Conservation (phyloP, 2,329 filamentous ascomycete genomes). For the Monilinia polystroma region DNA sequence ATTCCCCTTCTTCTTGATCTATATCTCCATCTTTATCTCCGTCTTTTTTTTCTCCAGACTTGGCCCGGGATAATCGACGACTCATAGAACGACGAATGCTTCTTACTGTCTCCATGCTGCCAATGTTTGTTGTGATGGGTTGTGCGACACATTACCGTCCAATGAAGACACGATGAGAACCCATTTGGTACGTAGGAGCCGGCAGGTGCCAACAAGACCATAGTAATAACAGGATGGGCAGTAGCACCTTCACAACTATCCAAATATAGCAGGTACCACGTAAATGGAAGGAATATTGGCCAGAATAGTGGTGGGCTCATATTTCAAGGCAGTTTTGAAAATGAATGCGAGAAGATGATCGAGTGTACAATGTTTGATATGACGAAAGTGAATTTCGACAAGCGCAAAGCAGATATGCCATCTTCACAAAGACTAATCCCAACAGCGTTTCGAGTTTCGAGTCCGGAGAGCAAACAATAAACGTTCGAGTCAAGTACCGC, state of each 20-base stretch:
- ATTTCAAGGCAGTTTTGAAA: not conserved
- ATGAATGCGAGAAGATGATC: not conserved
- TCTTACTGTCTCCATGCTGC: not conserved
- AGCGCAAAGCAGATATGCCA: not conserved
- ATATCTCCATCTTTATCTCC: not conserved
- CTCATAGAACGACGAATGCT: not conserved
- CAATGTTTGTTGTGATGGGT: not conserved
- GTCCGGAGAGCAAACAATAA: not conserved
- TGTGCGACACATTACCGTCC: not conserved
- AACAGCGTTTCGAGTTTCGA: not conserved
- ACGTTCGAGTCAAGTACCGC: not conserved
- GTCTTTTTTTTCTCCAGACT: not conserved
- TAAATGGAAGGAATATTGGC: not conserved
- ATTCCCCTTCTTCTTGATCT: no score
- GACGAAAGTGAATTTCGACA: not conserved
- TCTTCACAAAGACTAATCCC: not conserved
- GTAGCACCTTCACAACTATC: not conserved
- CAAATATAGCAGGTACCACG: not conserved
- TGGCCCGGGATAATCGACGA: no score
- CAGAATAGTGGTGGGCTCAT: not conserved
- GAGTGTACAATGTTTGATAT: not conserved
- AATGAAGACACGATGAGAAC: not conserved
- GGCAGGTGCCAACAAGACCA: not conserved
- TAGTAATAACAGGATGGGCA: not conserved
- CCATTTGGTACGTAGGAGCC: no score